Percentiles rank a stretch among this genome's conserved stretches.
Evolutionary conservation across 1,139 yeast genomes (phyloP).

Genomic region (Candida sanyaensis): DNA sequence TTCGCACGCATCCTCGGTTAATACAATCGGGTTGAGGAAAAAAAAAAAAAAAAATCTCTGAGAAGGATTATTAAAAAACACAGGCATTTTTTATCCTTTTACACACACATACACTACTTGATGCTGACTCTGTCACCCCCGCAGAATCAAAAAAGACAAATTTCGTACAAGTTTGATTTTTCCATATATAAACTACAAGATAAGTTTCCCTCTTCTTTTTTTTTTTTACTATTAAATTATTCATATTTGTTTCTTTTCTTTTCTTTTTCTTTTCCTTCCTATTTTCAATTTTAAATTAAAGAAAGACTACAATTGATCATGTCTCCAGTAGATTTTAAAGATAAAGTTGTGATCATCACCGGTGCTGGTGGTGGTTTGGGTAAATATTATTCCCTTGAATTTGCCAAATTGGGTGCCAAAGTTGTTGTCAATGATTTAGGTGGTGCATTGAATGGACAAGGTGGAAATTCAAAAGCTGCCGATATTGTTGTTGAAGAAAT

Average conservation of each 20-base stretch:
- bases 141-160: neutral
- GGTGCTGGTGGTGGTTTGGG: conserved; percentile 99
- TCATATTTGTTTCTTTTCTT: neutral
- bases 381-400: conserved; percentile 81
- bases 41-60: neutral
- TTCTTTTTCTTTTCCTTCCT: neutral
- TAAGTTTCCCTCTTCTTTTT: neutral
- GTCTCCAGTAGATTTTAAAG: conserved; percentile 58
- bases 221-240: too few relatives aligned
- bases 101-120: neutral
- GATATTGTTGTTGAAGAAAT: conserved; percentile 90
- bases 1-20: neutral
- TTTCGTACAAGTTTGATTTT: neutral
- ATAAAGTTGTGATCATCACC: conserved; percentile 86
- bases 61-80: neutral
- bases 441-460: conserved; percentile 75
- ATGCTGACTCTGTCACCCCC: neutral
- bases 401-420: conserved; percentile 88
- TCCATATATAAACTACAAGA: neutral
- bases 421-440: conserved; percentile 94
- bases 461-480: conserved; percentile 70
- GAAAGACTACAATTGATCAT: conserved; percentile 14
- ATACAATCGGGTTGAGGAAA: neutral
- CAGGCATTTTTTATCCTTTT: conserved; percentile 1
- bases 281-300: neutral